Evolutionary conservation across 208 protist genomes (phyloP).

Genomic region (Leptomonas seymouri): DNA sequence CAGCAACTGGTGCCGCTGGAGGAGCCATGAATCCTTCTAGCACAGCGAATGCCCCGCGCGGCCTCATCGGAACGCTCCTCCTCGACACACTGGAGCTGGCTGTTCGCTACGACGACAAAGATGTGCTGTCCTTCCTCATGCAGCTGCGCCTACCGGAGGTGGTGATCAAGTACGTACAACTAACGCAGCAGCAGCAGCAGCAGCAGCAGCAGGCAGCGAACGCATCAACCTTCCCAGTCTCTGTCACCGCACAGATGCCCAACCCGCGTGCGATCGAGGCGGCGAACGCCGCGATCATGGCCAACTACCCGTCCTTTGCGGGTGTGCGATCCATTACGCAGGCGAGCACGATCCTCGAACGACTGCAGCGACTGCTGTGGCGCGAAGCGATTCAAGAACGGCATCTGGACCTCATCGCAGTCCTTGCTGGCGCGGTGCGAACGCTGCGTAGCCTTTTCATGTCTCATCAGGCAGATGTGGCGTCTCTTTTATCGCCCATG

Average conservation of each 20-base stretch:
- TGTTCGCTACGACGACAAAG: conserved; percentile 74
- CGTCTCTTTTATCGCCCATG: conserved; percentile 43
- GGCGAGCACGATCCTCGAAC: conserved; percentile 29
- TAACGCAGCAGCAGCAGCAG: conserved; percentile 20
- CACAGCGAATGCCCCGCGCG: not conserved
- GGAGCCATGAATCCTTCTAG: not conserved
- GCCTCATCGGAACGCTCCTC: conserved; percentile 45
- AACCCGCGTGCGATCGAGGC: conserved; percentile 22
- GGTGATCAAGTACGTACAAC: conserved; percentile 25
- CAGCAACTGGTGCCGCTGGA: not conserved
- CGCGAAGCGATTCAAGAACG: conserved; percentile 53
- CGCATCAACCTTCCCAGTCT: not conserved
- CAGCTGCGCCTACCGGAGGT: conserved; percentile 39
- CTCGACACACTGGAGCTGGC: conserved; percentile 73
- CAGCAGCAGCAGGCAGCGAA: conserved; percentile 12
- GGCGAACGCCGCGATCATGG: conserved; percentile 10
- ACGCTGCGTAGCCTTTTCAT: conserved; percentile 46
- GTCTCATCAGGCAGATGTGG: conserved; percentile 4
- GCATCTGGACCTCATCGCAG: conserved; percentile 65
- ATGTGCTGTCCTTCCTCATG: conserved; percentile 52
- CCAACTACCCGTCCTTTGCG: conserved; percentile 47
- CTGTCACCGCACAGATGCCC: not conserved
- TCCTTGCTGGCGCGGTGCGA: conserved; percentile 61
- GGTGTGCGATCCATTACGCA: conserved; percentile 27
- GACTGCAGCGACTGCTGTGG: conserved; percentile 54